Evolutionary conservation across 768 basidiomycete species (phyloP), one percentile per base, ranked within the genome.

Genomic region (Suillus bovinus): DNA sequence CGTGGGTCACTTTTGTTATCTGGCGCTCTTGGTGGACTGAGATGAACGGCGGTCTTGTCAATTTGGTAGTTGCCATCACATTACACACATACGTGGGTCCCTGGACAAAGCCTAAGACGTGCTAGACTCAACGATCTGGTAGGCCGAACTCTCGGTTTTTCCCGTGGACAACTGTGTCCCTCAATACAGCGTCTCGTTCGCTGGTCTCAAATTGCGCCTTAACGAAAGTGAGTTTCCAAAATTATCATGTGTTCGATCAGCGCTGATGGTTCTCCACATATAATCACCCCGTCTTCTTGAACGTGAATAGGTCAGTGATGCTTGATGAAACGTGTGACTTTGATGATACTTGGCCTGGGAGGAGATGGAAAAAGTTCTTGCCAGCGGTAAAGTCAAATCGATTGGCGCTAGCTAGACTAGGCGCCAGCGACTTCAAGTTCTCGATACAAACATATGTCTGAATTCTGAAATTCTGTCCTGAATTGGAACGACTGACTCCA

Each of bases 401-500:
- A 80, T 83, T 60, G 85, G 85, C 10, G 83, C 33, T 9, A 1
- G 33, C 8, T 9, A 33, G 33, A 33, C 33, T 33, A 9, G 33
- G 33, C 33, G 33, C 33, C 33, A 9, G 82, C 41, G 86, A 86
- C 71, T 85, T n/a, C n/a, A n/a, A n/a, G n/a, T n/a, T 85, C 66
- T 82, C 80, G 13, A 76, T 83, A 61, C 81, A 81, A 68, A 80
- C 76, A 13, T 71, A 78, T 36, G 68, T 65, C 44, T 34, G 27
- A 66, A 72, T 39, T 74, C 84, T 16, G 68, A 81, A 6, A 69
- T 74, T 56, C 72, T 16, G 33, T 13, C 29, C 17, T 50, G 50
- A n/a, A 24, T 16, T 34, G 38, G 39, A n/a, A 63, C 20, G 50
- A 62, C 63, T 61, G 60, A 46, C 59, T 14, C 36, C 22, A 31